Base-by-base conservation (phyloP, 1,139 yeast species). In the Kurtzmaniella quercitrusa region DNA sequence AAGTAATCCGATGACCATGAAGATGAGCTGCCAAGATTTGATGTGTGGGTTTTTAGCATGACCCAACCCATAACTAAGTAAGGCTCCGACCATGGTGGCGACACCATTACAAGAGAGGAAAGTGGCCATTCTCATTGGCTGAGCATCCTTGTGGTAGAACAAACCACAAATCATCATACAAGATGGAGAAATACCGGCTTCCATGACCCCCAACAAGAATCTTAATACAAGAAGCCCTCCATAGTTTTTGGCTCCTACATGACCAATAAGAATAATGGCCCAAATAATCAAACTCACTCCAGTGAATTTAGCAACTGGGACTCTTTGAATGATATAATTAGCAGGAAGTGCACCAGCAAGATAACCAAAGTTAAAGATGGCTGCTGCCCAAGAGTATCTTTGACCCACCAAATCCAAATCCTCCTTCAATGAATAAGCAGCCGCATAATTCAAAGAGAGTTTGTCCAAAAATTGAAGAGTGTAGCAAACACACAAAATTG, bases 281-380 rank as follows among this genome's bases (percentile, higher is more conserved):
- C 86, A 81, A 2, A 66, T 46, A 7, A 74, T 54, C 40, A 80
- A 64, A 50, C 68, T 68, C 3, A 56, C 47, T 5, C 78, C 74
- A 29, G 78, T 62, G 41, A 70, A 68, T 53, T 77, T 80, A 1
- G 79, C 81, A 15, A 81, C 66, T 2, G 85, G 84, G 42, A 67
- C 68, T 48, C 66, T 68, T 56, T 81, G 81, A 37, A 81, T 59
- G 19, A 79, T 54, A 51, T 67, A 72, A 46, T 75, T 71, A 16
- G 76, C 78, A 31, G 85, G 84, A 46, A 74, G 64, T 41, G 79
- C 79, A 48, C 77, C 78, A 37, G 75, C 63, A 46, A 76, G 52
- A 50, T 74, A 75, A 5, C 81, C 81, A 47, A 75, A 67, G 50
- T 76, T 75, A 57, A 82, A 82, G 27, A 80, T 72, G 1, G 87